Evolutionary conservation across 768 basidiomycete species (phyloP), one percentile per base, ranked within the genome.

Genomic region (Leccinum incarnatum): DNA sequence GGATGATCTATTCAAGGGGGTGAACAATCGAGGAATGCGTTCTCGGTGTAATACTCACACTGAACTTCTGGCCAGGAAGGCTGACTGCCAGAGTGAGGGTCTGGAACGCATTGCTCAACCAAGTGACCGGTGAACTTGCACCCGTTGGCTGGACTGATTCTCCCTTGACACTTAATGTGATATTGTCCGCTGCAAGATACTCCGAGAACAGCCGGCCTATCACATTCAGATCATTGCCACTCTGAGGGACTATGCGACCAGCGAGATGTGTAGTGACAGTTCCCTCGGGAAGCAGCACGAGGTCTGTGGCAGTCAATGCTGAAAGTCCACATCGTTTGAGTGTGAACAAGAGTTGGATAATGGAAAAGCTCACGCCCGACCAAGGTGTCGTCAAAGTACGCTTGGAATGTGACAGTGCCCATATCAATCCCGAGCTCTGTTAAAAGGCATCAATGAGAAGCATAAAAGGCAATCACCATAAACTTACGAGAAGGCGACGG

Each of bases 71-170:
- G 10, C 88, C 88, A 14, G 86, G 84, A 12, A 91, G 76, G 29
- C 74, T 79, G 29, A 90, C 87, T 7, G 80, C 62, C 9, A 91
- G 78, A 7, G 81, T 78, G 32, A 90, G 72, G 5, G 85, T 83
- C 72, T 85, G 78, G 76, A 90, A 89, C 5, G 88, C 88, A n/a
- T 80, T 77, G 49, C 80, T 86, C 42, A 91, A 69, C 88, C 88
- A 89, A 3, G 71, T 69, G 14, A 89, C 84, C 0, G 81, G 74
- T 21, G 71, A 72, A 56, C 71, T 74, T 2, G 83, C 74, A 23
- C 84, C 85, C 10, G 74, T 69, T 12, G 88, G 85, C 54, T 83
- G 81, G 6, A 89, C 86, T 17, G 82, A 81, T 36, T 82, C 74
- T 25, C 88, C 88, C 27, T 75, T 77, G 14, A 85, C 83, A 25